These are phyloP conservation scores for Aureobasidium sp. DNA, from an alignment of 2,329 filamentous ascomycete genomes.

Conservation along the genomic window DNA sequence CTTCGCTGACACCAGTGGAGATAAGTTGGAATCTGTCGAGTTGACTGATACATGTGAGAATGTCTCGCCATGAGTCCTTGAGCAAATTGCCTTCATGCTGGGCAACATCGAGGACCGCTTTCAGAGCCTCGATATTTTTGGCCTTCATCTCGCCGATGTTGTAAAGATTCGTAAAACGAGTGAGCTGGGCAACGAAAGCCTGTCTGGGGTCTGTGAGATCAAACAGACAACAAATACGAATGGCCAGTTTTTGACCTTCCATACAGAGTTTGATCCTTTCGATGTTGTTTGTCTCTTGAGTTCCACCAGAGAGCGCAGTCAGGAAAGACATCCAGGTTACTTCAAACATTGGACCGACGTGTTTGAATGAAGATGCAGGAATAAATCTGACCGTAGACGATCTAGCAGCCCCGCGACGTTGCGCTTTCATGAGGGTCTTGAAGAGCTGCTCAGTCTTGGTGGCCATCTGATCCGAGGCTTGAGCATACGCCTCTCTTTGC, in stretches of 20 bases:
- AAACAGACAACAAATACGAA: slow-evolving; percentile 87
- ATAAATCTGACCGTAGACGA: slow-evolving; percentile 67
- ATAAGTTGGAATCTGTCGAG: slow-evolving; percentile 92
- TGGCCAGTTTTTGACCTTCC: slow-evolving; percentile 89
- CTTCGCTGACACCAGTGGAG: slow-evolving; percentile 89
- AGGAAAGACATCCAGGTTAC: slow-evolving; percentile 99
- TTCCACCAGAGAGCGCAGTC: slow-evolving; percentile 84
- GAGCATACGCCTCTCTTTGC: slow-evolving; percentile 84
- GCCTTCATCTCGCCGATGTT: slow-evolving; percentile 91
- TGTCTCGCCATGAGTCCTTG: slow-evolving; percentile 90
- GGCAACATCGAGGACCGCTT: slow-evolving; percentile 82
- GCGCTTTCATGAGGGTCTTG: slow-evolving; percentile 83
- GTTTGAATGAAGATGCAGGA: slow-evolving; percentile 84
- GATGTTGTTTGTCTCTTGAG: slow-evolving; percentile 86
- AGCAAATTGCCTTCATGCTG: slow-evolving; percentile 87
- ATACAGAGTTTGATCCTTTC: slow-evolving; percentile 89
- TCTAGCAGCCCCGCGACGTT: slow-evolving; percentile 65
- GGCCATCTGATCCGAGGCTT: slow-evolving; percentile 91
- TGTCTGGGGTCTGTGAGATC: slow-evolving; percentile 84
- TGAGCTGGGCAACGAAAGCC: slow-evolving; percentile 86
- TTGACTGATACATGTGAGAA: slow-evolving; percentile 91
- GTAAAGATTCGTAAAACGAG: slow-evolving; percentile 90
- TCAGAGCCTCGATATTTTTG: slow-evolving; percentile 93
- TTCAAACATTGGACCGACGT: slow-evolving; percentile 97
- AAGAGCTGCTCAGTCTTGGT: slow-evolving; percentile 77